A percentile compares a stretch with the other conserved stretches of the same genome.
phyloP scores from a whole-genome alignment of 257 asterid genomes.

The Solanum chmielewskii region DNA sequence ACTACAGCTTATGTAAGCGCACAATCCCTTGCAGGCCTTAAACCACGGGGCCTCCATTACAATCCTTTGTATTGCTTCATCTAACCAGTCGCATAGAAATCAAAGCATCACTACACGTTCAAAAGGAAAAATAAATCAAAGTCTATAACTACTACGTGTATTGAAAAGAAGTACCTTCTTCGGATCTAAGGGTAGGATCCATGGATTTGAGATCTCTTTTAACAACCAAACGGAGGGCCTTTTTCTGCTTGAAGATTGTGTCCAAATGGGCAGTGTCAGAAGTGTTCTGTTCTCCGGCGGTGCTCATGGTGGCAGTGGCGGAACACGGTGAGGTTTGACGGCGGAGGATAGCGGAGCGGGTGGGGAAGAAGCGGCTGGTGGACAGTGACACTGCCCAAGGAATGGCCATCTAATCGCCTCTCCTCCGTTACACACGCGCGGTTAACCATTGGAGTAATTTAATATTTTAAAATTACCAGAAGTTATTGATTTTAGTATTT shows the following conservation, averaged over 20 bases:
- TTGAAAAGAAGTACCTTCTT: conserved; percentile 32
- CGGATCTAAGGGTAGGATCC: conserved; percentile 67
- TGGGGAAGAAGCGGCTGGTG: conserved; percentile 2
- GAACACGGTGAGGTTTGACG: conserved; percentile 4
- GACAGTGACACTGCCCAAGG: background rate
- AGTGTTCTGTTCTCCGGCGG: conserved; percentile 7
- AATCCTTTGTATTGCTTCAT: conserved; percentile 63
- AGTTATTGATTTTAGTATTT: background rate
- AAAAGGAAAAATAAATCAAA: background rate
- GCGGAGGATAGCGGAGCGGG: conserved; percentile 2
- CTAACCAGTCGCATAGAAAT: conserved; percentile 19
- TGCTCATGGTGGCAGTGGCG: conserved; percentile 38
- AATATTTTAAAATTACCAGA: background rate
- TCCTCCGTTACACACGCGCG: background rate
- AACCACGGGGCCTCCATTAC: conserved; percentile 93
- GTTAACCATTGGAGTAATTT: background rate
- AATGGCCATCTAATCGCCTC: background rate
- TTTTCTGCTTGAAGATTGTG: conserved; percentile 58
- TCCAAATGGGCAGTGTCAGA: conserved; percentile 25
- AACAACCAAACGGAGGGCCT: conserved; percentile 51
- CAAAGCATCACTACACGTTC: background rate
- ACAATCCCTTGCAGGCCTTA: conserved; percentile 60
- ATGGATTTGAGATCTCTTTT: conserved; percentile 68
- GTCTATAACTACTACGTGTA: background rate
- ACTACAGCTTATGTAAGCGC: conserved; percentile 84